A percentile compares a stretch with the other conserved stretches of the same genome.
These are phyloP conservation scores for Hypoxylon crocopeplum DNA, from an alignment of 495 filamentous ascomycete species.

Conservation along the genomic window DNA sequence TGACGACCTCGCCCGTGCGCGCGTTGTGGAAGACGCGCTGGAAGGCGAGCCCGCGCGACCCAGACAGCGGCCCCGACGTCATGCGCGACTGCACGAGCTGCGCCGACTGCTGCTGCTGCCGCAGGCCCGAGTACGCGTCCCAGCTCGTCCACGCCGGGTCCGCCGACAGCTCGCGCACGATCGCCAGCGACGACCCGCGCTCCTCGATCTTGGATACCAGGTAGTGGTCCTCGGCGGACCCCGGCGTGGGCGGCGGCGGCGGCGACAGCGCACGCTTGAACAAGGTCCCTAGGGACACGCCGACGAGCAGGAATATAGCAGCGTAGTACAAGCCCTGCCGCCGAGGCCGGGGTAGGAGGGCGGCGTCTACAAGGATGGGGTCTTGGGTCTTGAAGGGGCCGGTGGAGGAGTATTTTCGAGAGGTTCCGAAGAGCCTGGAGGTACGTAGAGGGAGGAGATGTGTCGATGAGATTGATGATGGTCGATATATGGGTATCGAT, in stretches of 20 bases:
- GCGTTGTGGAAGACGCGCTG: slow-evolving; percentile 56
- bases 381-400: slow-evolving; percentile 16
- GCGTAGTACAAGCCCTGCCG: slow-evolving; percentile 34
- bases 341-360: slow-evolving; percentile 3
- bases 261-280: slow-evolving; percentile 47
- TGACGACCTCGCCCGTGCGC: slow-evolving; percentile 48
- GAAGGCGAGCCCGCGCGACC: slow-evolving; percentile 54
- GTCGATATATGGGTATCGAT: background rate
- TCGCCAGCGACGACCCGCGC: slow-evolving; percentile 52
- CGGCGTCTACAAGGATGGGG: background rate
- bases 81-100: slow-evolving; percentile 42
- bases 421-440: slow-evolving; percentile 19
- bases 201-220: slow-evolving; percentile 37
- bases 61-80: slow-evolving; percentile 51
- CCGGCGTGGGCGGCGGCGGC: slow-evolving; percentile 39
- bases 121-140: slow-evolving; percentile 63
- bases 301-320: slow-evolving; percentile 48
- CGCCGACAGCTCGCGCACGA: slow-evolving; percentile 59
- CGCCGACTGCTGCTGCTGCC: slow-evolving; percentile 7
- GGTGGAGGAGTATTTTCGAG: slow-evolving; percentile 15
- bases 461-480: background rate
- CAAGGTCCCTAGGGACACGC: slow-evolving; percentile 42
- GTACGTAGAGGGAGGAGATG: background rate
- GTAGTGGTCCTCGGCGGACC: slow-evolving; percentile 43
- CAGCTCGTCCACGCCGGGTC: slow-evolving; percentile 61